Percentiles rank a stretch among this genome's conserved stretches.
Evolutionary conservation across 2,329 filamentous ascomycete genomes (phyloP).

Genomic region (Nothophoma quercina): DNA sequence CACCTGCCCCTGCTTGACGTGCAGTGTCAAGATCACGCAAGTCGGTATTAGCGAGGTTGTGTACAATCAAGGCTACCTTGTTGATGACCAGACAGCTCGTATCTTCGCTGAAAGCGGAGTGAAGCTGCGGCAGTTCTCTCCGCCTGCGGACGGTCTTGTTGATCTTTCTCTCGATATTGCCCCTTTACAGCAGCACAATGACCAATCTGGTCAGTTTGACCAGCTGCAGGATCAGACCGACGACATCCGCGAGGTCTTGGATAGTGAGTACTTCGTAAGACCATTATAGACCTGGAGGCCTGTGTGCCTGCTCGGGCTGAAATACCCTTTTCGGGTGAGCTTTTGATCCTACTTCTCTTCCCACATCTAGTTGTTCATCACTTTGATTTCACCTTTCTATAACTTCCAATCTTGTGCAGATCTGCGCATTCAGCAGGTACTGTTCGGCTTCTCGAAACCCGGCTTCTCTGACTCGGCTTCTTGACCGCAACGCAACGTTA

Average conservation of each 20-base stretch:
- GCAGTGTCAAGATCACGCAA: constrained; percentile 98
- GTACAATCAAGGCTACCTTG: constrained; percentile 91
- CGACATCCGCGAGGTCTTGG: constrained; percentile 33
- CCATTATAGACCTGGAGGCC: constrained; percentile 20
- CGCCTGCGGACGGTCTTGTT: constrained; percentile 51
- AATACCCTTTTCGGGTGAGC: no score
- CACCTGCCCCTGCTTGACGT: constrained; percentile 95
- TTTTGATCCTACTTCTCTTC: no score
- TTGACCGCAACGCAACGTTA: not conserved
- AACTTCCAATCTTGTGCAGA: no score
- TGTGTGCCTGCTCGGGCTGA: no score
- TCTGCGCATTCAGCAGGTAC: no score
- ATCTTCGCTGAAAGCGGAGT: constrained; percentile 88
- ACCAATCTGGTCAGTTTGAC: not conserved
- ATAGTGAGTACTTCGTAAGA: constrained; percentile 35
- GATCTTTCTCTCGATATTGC: constrained; percentile 33
- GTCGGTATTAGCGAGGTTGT: constrained; percentile 96
- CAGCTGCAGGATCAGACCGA: constrained; percentile 9
- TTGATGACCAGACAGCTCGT: constrained; percentile 81
- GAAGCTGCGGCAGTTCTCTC: constrained; percentile 83
- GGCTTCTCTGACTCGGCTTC: not conserved
- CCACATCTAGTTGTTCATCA: no score
- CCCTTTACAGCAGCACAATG: not conserved
- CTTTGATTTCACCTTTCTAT: no score
- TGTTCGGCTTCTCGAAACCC: not conserved